Percentiles rank a stretch among this genome's conserved stretches.
These are phyloP conservation scores for Xerocomus spinulosus DNA, from an alignment of 768 basidiomycete genomes.

Conservation along the genomic window DNA sequence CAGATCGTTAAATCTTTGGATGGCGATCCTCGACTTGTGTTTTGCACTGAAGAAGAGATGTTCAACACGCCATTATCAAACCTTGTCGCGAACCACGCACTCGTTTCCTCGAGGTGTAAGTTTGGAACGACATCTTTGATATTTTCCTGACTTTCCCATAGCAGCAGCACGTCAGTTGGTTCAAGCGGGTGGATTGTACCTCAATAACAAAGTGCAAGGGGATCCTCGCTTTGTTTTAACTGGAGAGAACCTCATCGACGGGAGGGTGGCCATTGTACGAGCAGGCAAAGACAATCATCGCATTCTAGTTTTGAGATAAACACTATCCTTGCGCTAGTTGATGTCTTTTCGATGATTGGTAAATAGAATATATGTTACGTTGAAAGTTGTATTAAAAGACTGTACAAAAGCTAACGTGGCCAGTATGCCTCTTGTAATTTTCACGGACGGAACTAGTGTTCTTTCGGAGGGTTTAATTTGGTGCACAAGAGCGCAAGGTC, in stretches of 20 bases:
- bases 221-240: conserved; percentile 44
- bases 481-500: conserved; percentile 20
- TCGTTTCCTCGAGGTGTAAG: conserved; percentile 64
- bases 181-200: conserved; percentile 61
- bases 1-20: conserved; percentile 59
- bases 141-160: conserved; percentile 26
- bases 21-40: conserved; percentile 61
- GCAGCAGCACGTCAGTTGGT: conserved; percentile 64
- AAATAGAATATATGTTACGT: conserved; percentile 7
- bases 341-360: not conserved
- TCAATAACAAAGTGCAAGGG: conserved; percentile 60
- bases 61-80: conserved; percentile 52
- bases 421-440: not conserved
- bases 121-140: conserved; percentile 5
- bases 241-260: conserved; percentile 51
- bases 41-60: conserved; percentile 48
- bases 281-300: conserved; percentile 71
- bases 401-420: not conserved
- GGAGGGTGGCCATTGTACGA: conserved; percentile 57
- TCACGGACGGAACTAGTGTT: not conserved
- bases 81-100: conserved; percentile 53
- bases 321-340: not conserved
- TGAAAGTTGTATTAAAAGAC: not conserved
- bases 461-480: conserved; percentile 2
- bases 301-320: conserved; percentile 42